Evolutionary conservation across 2,329 filamentous ascomycete species (phyloP).

Genomic region (Diatrype stigma): DNA sequence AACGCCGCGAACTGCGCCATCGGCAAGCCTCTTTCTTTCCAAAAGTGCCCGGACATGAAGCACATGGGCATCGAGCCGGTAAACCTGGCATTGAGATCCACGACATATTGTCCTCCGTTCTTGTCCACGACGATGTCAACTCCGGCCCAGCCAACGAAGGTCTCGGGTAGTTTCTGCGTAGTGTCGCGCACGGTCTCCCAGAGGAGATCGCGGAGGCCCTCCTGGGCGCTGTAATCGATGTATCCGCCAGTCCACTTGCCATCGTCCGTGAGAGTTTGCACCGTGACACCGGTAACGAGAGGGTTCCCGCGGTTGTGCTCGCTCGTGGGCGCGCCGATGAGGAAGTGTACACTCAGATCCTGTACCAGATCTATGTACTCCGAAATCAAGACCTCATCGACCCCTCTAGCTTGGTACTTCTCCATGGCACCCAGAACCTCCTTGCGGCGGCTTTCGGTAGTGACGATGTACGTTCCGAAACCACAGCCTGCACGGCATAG

Average conservation of each 20-base stretch:
- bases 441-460: constrained; percentile 6
- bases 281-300: constrained; percentile 16
- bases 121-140: constrained; percentile 18
- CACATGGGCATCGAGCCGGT: constrained; percentile 22
- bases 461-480: constrained; percentile 20
- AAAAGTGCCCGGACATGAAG: constrained; percentile 19
- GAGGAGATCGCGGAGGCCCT: constrained; percentile 8
- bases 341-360: constrained; percentile 19
- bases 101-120: constrained; percentile 15
- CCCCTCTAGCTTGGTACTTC: constrained; percentile 11
- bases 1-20: constrained; percentile 19
- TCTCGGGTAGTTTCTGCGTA: constrained; percentile 9
- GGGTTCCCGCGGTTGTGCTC: constrained; percentile 12
- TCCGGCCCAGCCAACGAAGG: constrained; percentile 19
- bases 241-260: constrained; percentile 19
- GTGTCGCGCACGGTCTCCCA: constrained; percentile 16
- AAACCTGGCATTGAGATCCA: constrained; percentile 21
- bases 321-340: constrained; percentile 14
- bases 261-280: constrained; percentile 14
- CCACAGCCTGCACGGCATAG: constrained; percentile 19
- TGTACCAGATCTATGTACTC: constrained; percentile 16
- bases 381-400: constrained; percentile 14
- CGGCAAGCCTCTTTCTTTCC: constrained; percentile 11
- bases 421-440: constrained; percentile 8
- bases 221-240: constrained; percentile 18